Conservation (phyloP, 257 asterid genomes). For the Ballota nigra region DNA sequence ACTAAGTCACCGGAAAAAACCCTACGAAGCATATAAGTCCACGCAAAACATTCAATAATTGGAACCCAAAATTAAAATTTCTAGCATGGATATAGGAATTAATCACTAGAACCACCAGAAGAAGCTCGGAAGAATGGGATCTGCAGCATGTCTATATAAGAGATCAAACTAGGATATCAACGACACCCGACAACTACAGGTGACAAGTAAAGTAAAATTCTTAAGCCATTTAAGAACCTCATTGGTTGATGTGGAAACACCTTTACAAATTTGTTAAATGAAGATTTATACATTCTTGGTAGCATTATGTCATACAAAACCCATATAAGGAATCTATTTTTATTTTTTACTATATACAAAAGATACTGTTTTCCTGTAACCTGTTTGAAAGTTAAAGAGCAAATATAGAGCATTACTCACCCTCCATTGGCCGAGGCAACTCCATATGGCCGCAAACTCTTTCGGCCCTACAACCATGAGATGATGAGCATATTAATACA, state of each 20-base stretch:
- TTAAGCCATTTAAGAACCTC: background rate
- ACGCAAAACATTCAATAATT: background rate
- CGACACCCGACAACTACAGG: background rate
- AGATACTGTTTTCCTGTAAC: background rate
- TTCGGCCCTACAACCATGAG: conserved; percentile 54
- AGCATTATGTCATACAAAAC: background rate
- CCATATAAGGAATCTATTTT: background rate
- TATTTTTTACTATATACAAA: background rate
- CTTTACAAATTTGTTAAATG: background rate
- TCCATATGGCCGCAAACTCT: conserved; percentile 78
- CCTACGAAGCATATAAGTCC: background rate
- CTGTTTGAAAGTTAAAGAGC: background rate
- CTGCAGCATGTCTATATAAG: conserved; percentile 7
- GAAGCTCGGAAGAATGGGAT: background rate
- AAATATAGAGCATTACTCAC: conserved; percentile 35
- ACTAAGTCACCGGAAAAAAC: background rate
- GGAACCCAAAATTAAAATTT: background rate
- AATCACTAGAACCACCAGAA: background rate
- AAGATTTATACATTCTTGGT: background rate
- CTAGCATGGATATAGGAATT: background rate
- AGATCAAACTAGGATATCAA: background rate
- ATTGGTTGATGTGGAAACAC: background rate
- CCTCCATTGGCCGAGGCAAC: conserved; percentile 86
- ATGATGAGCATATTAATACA: background rate
- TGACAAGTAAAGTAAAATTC: background rate